Evolutionary conservation across 129 eudicot species (phyloP).

Genomic region (Artemisia argyi): DNA sequence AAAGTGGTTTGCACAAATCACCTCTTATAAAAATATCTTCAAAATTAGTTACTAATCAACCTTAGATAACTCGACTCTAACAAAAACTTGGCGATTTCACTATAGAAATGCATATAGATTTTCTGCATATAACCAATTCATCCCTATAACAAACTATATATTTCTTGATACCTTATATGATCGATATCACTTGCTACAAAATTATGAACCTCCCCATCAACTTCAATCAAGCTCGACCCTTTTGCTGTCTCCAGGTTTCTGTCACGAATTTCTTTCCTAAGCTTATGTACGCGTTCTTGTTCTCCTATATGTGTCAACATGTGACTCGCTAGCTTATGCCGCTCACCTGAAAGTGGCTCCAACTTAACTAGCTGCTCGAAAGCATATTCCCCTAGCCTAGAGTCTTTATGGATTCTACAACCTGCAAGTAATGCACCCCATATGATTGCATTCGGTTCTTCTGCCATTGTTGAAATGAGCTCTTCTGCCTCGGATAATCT

Average conservation of each 20-base stretch:
- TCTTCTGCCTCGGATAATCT: constrained; percentile 43
- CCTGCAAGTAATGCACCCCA: constrained; percentile 51
- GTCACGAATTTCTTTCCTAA: constrained; percentile 26
- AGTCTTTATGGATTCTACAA: constrained; percentile 40
- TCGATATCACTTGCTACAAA: constrained; percentile 39
- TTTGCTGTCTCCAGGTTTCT: constrained; percentile 23
- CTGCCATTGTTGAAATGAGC: constrained; percentile 34
- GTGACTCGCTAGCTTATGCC: constrained; percentile 30
- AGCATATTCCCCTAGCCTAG: constrained; percentile 33
- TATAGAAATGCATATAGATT: too few species aligned
- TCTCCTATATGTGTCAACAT: constrained; percentile 31
- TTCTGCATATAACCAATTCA: background rate
- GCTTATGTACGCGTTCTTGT: constrained; percentile 14
- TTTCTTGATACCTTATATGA: constrained; percentile 37
- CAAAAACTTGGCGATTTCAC: too few species aligned
- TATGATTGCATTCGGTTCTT: constrained; percentile 41
- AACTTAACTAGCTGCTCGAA: constrained; percentile 34
- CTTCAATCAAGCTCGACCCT: constrained; percentile 43
- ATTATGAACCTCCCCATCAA: constrained; percentile 46
- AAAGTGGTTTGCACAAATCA: too few species aligned
- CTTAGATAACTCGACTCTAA: too few species aligned
- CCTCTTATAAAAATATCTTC: too few species aligned
- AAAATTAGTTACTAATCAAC: too few species aligned
- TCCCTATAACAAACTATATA: constrained; percentile 38
- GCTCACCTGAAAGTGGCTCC: constrained; percentile 37